These are phyloP conservation scores for Neofusicoccum parvum DNA, from an alignment of 2,329 filamentous ascomycete species.

Conservation along the genomic window DNA sequence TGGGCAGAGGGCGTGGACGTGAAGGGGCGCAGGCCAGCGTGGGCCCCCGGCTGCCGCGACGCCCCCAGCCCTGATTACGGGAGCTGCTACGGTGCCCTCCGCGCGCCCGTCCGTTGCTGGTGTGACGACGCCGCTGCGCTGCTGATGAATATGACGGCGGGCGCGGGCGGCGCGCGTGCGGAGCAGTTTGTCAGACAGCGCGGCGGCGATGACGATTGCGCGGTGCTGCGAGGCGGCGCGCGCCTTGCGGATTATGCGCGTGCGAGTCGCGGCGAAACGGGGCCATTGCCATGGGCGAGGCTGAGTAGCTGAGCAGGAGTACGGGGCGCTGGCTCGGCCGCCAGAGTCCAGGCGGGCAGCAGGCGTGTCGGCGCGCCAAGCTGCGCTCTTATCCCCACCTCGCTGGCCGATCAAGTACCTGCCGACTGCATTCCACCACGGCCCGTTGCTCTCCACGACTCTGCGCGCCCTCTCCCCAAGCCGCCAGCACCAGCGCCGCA, in stretches of 20 bases:
- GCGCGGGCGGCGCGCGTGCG: not conserved
- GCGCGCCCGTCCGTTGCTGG: conserved; percentile 7
- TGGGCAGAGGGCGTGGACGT: not conserved
- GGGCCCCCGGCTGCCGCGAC: not conserved
- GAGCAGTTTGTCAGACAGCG: conserved; percentile 1
- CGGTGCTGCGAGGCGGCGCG: not conserved
- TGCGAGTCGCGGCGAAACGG: conserved; percentile 9
- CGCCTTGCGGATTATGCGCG: not conserved
- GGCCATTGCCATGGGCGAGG: not conserved
- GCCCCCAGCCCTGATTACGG: conserved; percentile 14
- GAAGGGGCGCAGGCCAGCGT: not conserved
- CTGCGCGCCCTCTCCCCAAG: not conserved
- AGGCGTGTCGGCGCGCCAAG: not conserved
- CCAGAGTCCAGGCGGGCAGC: conserved; percentile 4
- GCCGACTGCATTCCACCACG: not conserved
- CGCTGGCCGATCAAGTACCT: conserved; percentile 15
- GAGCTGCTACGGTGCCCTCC: conserved; percentile 13
- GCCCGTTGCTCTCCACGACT: conserved; percentile 6
- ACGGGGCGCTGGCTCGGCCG: not conserved
- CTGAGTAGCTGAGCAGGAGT: not conserved
- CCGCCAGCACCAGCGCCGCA: not conserved
- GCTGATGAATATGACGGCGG: conserved; percentile 8
- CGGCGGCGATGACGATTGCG: not conserved
- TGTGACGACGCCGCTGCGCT: not conserved
- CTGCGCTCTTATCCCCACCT: conserved; percentile 16